A percentile compares a stretch with the other conserved stretches of the same genome.
Evolutionary conservation across 2,329 filamentous ascomycete genomes (phyloP).

Genomic region (Colletotrichum salicis): DNA sequence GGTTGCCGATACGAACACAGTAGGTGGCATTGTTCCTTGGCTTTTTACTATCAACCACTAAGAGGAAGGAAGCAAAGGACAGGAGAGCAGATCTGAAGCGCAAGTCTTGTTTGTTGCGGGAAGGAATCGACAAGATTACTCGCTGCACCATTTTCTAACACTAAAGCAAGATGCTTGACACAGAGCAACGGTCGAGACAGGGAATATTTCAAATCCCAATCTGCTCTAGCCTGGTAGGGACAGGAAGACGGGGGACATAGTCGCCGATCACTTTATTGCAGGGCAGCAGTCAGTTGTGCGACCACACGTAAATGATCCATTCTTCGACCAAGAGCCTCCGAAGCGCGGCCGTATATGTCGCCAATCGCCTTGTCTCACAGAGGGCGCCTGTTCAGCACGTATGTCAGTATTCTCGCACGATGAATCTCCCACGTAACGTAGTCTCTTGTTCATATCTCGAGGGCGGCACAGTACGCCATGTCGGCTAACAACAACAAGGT

Average conservation of each 20-base stretch:
- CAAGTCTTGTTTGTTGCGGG: neutral
- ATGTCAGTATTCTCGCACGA: neutral
- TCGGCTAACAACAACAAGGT: neutral
- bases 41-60: neutral
- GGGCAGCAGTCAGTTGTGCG: neutral
- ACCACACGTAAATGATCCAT: conserved; percentile 7
- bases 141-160: neutral
- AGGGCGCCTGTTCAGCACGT: neutral
- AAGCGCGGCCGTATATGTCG: neutral
- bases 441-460: neutral
- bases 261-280: neutral
- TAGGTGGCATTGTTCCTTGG: neutral
- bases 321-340: neutral
- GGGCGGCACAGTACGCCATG: neutral
- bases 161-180: neutral
- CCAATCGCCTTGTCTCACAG: neutral
- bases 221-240: neutral
- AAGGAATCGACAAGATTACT: neutral
- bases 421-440: neutral
- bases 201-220: neutral
- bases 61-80: neutral
- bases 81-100: neutral
- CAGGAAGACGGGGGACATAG: neutral
- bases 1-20: neutral
- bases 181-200: neutral